Conservation (phyloP, 371 early-diverging fungal species). For the Mortierella sp. region DNA sequence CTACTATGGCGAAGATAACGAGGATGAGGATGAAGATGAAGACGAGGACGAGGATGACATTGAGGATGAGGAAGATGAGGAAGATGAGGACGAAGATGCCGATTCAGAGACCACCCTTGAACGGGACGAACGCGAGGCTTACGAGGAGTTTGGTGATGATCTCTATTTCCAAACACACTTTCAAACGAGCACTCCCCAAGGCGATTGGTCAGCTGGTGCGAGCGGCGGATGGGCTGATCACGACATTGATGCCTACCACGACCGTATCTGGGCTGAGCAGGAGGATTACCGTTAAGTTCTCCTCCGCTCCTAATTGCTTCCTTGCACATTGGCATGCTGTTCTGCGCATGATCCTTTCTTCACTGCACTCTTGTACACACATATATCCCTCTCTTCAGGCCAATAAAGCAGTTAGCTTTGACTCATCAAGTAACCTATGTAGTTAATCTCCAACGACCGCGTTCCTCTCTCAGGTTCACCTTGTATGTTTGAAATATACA, state of each 20-base stretch:
- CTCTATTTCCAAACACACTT: not conserved
- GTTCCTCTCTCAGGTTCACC: not conserved
- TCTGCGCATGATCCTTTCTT: not conserved
- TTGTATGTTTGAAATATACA: not conserved
- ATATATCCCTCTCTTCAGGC: not conserved
- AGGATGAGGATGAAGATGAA: not conserved
- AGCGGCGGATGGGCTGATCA: not conserved
- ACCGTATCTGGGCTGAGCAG: not conserved
- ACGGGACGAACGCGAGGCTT: conserved; percentile 8
- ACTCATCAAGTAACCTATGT: not conserved
- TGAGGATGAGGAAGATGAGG: not conserved
- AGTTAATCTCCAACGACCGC: not conserved
- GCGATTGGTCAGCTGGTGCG: not conserved
- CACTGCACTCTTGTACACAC: not conserved
- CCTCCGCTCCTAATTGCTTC: not conserved
- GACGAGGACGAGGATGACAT: not conserved
- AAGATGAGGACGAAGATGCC: conserved; percentile 17
- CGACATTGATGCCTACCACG: conserved; percentile 1
- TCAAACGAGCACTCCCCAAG: not conserved
- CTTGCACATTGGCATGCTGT: not conserved
- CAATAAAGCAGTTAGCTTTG: not conserved
- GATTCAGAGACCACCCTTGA: conserved; percentile 10
- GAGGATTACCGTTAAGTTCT: not conserved
- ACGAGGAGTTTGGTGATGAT: conserved; percentile 4
- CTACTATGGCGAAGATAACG: not conserved